Conservation (phyloP, 2,329 filamentous ascomycete genomes). For the Akanthomyces muscarius region DNA sequence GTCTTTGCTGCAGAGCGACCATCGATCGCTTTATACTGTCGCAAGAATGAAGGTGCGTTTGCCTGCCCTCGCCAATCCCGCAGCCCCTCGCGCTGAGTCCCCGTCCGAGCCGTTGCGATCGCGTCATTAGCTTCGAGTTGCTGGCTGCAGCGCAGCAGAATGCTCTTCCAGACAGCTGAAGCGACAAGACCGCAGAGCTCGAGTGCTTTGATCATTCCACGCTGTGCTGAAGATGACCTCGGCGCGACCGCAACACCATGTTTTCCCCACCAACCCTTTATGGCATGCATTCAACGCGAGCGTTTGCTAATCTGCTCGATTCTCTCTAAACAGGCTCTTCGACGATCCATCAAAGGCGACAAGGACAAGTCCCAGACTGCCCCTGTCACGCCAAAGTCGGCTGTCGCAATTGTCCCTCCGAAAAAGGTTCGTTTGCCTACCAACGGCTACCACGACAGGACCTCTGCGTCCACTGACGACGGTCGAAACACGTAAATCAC, state of each 20-base stretch:
- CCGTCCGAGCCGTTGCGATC: background rate
- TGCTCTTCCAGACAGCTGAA: background rate
- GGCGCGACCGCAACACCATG: background rate
- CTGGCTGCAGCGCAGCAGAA: background rate
- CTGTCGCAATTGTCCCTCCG: constrained; percentile 82
- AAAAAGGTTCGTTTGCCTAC: constrained; percentile 73
- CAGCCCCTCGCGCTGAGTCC: background rate
- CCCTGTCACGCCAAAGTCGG: constrained; percentile 78
- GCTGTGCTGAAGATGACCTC: background rate
- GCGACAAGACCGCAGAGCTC: background rate
- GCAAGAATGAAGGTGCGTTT: constrained; percentile 14
- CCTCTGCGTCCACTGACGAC: background rate
- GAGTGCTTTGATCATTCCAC: background rate
- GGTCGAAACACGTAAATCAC: background rate
- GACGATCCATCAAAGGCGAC: constrained; percentile 86
- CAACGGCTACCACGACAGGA: background rate
- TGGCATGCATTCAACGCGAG: background rate
- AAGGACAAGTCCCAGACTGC: constrained; percentile 68
- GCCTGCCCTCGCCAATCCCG: background rate
- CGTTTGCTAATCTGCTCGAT: constrained; percentile 41
- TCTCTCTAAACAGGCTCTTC: constrained; percentile 60
- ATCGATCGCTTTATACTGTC: background rate
- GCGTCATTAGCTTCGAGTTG: background rate
- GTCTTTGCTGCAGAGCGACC: too few relatives aligned
- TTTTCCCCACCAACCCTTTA: background rate